Percentiles rank a stretch among this genome's conserved stretches.
Conservation (phyloP, 192 early-diverging fungal species). For the Geranomyces michiganensis region DNA sequence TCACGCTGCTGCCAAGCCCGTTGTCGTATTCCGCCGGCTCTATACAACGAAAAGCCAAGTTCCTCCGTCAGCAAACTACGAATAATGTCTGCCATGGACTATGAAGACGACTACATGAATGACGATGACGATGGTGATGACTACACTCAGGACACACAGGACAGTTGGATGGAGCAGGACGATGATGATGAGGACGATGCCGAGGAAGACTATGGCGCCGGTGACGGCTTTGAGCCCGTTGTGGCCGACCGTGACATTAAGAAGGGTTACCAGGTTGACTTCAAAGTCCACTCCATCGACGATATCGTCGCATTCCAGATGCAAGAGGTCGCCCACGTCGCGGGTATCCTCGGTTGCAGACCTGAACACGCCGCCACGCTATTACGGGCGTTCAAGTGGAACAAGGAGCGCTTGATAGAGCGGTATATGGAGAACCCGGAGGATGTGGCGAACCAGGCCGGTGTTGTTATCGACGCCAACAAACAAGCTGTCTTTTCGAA, state of each 20-base stretch:
- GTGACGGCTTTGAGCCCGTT: constrained; percentile 61
- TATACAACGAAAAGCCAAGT: too few relatives aligned
- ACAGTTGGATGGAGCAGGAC: constrained; percentile 34
- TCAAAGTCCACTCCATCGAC: constrained; percentile 58
- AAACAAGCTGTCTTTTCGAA: constrained; percentile 34
- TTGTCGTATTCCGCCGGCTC: too few relatives aligned
- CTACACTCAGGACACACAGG: constrained; percentile 21
- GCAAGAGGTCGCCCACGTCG: constrained; percentile 71
- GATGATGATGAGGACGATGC: constrained; percentile 39
- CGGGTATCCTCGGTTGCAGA: constrained; percentile 68
- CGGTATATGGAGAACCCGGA: constrained; percentile 70
- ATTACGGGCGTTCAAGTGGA: constrained; percentile 80
- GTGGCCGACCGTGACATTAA: constrained; percentile 61
- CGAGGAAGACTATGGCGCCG: constrained; percentile 59
- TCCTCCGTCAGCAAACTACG: too few relatives aligned
- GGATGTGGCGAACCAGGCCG: constrained; percentile 63
- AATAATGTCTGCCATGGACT: constrained; percentile 34
- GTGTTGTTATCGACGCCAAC: constrained; percentile 58
- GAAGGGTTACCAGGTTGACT: constrained; percentile 78
- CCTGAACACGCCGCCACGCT: constrained; percentile 73
- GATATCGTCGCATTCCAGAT: constrained; percentile 68
- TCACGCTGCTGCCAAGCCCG: too few relatives aligned
- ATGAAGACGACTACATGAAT: constrained; percentile 30
- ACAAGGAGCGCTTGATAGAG: constrained; percentile 84
- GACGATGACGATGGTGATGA: constrained; percentile 11